These are phyloP conservation scores for Dryas alaskensis DNA, from an alignment of 306 rosid species.

Conservation along the genomic window DNA sequence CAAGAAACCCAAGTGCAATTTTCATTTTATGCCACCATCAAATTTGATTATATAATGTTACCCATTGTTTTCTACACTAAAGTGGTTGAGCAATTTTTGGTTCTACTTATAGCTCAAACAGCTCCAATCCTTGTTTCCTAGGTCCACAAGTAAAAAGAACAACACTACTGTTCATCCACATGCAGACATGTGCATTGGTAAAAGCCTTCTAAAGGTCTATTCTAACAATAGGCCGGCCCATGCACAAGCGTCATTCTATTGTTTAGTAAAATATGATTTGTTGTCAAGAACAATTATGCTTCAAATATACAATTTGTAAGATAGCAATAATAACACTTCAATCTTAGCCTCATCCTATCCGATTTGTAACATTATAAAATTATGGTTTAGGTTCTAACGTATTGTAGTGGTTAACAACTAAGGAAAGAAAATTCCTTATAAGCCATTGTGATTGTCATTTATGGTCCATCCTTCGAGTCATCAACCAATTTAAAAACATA, in stretches of 20 bases:
- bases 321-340: too few species aligned
- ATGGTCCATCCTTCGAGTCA: not conserved
- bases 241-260: not conserved
- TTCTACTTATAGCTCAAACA: not conserved
- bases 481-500: not conserved
- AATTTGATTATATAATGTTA: not conserved
- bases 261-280: not conserved
- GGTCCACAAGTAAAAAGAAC: not conserved
- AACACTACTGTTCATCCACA: not conserved
- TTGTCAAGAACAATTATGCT: not conserved
- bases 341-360: not conserved
- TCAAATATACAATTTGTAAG: not conserved
- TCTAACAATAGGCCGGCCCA: not conserved
- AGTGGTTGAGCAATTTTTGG: constrained; percentile 5
- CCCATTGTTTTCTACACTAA: not conserved
- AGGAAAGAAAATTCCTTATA: not conserved
- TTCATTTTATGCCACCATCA: constrained; percentile 2
- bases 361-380: not conserved
- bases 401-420: not conserved
- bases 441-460: not conserved
- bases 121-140: not conserved
- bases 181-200: not conserved
- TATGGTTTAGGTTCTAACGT: too few species aligned
- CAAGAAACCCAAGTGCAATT: not conserved
- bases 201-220: not conserved